Evolutionary conservation across 164 flowering plant genomes (phyloP), one percentile per base, ranked within the genome.

Genomic region (Chimonanthus praecox): DNA sequence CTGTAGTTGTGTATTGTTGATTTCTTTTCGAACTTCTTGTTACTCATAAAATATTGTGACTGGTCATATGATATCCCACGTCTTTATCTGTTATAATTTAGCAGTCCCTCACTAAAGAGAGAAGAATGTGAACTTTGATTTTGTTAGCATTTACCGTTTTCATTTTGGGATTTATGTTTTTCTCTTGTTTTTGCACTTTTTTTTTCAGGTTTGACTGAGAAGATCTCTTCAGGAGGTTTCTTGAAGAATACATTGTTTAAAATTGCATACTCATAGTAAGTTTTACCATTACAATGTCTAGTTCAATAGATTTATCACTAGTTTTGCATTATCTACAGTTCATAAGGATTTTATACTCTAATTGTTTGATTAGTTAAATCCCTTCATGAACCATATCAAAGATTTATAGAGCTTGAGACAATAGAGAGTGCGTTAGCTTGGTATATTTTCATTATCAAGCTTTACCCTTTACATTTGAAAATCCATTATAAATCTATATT

Each of bases 201-300:
- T 21, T 73, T 78, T 74, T 78, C 92, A 95, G 97, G 98, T 82
- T 80, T 96, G 84, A 81, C 72, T 3, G 88, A 89, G 80, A 96
- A 88, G 87, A 80, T 94, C 62, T 82, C 96, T 73, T 61, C 90
- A 4, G 90, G 92, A 33, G 90, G 98, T 15, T 60, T 87, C 47
- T 71, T 94, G 60, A 96, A 83, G 75, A 66, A 80, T 71, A 80
- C 79, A 69, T 13, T 96, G 62, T 94, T 96, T 80, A 84, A 89
- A 65, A 0, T 85, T 58, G 98, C 98, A 71, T 91, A 87, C 73
- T 76, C 88, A 49, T 83, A 82, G 99, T 96, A 87, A 89, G 98
- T 87, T 68, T 48, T 49, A 6, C 58, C 47, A 4, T 18, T 58
- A n/a, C 43, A 49, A 10, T 67, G n/a, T 69, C 50, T 21, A 51